Evolutionary conservation across 2,329 filamentous ascomycete species (phyloP), one percentile per base, ranked within the genome.

Genomic region (Moelleriella libera): DNA sequence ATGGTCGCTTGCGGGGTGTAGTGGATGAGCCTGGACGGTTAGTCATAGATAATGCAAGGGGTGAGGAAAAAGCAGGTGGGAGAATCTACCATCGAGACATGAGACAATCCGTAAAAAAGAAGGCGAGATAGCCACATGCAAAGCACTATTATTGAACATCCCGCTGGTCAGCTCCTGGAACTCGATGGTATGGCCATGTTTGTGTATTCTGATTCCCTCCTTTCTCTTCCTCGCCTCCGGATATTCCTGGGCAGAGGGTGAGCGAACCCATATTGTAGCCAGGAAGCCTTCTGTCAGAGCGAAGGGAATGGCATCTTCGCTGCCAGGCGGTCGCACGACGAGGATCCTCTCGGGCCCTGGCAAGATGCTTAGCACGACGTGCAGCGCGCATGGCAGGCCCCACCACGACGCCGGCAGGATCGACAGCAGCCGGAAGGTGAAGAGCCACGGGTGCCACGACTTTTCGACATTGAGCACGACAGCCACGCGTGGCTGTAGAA

Each of bases 1-100:
- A 89, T 78, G 44, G 87, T 88, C 45, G 85, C 86, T 62, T 80
- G 77, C 2, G 86, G 85, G 11, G 85, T 88, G 66, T 90, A 92
- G 63, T 88, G 83, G 55, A 90, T 74, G 56, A 92, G 81, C 86
- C 83, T 85, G 49, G 41, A 28, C 14, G 8, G 44, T 40, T 45
- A 12, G 30, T 29, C 11, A 7, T 11, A 30, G 34, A 29, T 21
- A 30, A 30, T 4, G 34, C n/a, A 11, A 45, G 2, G 30, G 6
- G 14, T 3, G 39, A 12, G 34, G 4, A 5, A 5, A 37, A 7
- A 4, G 7, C 41, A 43, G 41, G 41, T 6, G 9, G 41, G 41
- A 9, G 14, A 42, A 65, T 72, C 43, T 59, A 85, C 83, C 85
- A 89, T 65, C 85, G 72, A 51, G 83, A 88, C 84, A 89, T 88